These are phyloP conservation scores for Avena eriantha DNA, from an alignment of 176 grass and related monocot species.

Conservation along the genomic window DNA sequence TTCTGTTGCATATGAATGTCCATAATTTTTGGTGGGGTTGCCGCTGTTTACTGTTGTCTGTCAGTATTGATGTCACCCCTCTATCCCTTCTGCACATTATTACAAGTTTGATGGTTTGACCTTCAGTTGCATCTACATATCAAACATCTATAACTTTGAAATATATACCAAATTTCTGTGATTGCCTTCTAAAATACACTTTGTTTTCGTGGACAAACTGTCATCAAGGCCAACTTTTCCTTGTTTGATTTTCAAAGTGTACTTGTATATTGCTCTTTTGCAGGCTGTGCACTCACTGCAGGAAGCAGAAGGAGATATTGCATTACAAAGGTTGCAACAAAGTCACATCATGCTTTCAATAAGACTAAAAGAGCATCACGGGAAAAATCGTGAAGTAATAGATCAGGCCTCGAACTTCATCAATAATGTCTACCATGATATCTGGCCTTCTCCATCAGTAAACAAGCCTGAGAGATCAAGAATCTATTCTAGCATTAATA, in stretches of 20 bases:
- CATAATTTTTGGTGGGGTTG: not conserved
- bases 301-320: constrained; percentile 65
- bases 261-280: not conserved
- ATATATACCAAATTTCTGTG: not conserved
- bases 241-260: constrained; percentile 6
- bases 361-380: constrained; percentile 77
- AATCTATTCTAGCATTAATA: constrained; percentile 30
- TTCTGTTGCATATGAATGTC: not conserved
- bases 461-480: constrained; percentile 41
- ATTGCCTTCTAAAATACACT: not conserved
- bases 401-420: constrained; percentile 76
- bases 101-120: not conserved
- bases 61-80: not conserved
- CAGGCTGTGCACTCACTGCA: constrained; percentile 92
- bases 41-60: not conserved
- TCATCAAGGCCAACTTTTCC: not conserved
- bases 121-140: not conserved
- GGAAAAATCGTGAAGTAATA: constrained; percentile 67
- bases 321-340: constrained; percentile 78
- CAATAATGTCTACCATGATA: constrained; percentile 53
- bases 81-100: not conserved
- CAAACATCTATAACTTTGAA: not conserved
- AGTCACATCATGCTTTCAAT: constrained; percentile 82
- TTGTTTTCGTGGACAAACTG: not conserved
- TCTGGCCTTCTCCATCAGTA: constrained; percentile 46